Percentiles rank a stretch among this genome's conserved stretches.
These are phyloP conservation scores for Pseudognaphalium luteoalbum DNA, from an alignment of 129 eudicot species.

Conservation along the genomic window DNA sequence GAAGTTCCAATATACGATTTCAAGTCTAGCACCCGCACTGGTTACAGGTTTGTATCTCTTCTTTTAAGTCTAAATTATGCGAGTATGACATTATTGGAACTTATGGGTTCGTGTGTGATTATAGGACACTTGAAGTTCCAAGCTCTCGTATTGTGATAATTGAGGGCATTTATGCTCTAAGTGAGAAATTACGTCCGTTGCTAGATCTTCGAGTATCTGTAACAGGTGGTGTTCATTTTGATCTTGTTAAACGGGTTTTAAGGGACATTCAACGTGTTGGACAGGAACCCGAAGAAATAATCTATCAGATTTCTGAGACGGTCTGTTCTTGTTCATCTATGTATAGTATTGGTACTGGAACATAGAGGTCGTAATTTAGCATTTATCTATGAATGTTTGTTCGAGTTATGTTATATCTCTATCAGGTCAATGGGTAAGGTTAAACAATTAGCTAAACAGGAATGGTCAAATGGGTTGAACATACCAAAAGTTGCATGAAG, in stretches of 20 bases:
- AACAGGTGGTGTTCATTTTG: constrained; percentile 98
- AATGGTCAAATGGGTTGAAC: background rate
- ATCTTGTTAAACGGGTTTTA: constrained; percentile 90
- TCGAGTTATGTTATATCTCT: background rate
- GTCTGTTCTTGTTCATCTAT: constrained; percentile 40
- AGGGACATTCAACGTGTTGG: constrained; percentile 97
- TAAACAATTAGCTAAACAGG: background rate
- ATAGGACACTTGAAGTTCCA: constrained; percentile 92
- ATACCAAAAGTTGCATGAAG: background rate
- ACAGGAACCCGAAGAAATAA: constrained; percentile 92
- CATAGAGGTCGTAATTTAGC: background rate
- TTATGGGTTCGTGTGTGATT: constrained; percentile 22
- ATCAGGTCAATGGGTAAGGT: background rate
- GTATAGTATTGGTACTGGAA: constrained; percentile 7
- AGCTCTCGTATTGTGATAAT: constrained; percentile 82
- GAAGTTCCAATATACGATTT: constrained; percentile 84
- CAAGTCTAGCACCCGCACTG: constrained; percentile 86
- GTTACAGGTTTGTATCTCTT: constrained; percentile 60
- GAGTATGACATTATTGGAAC: background rate
- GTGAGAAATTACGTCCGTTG: constrained; percentile 77
- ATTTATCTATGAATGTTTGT: background rate
- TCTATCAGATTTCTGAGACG: constrained; percentile 96
- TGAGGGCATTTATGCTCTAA: constrained; percentile 92
- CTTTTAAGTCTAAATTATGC: background rate
- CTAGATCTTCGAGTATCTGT: constrained; percentile 95